These are phyloP conservation scores for Phytophthora sp. DNA, from an alignment of 352 stramenopile genomes.

Conservation along the genomic window DNA sequence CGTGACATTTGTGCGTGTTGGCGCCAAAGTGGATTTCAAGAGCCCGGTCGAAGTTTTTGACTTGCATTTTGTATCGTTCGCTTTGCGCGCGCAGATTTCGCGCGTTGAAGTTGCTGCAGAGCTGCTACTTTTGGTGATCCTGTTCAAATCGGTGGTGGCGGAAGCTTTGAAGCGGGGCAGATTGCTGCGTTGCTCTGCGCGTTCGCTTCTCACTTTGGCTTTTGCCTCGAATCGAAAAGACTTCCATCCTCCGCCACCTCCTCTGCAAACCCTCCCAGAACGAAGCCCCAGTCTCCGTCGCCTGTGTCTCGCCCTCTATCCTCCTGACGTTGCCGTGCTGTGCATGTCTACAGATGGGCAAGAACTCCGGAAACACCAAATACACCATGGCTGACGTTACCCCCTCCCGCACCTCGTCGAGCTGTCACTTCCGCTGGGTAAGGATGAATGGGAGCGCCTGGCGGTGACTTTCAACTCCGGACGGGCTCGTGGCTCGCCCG, in stretches of 20 bases:
- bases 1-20: neutral
- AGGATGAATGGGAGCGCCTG: conserved; percentile 11
- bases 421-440: neutral
- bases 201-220: too few relatives aligned
- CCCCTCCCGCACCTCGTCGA: neutral
- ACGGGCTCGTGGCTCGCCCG: neutral
- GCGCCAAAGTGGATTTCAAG: neutral
- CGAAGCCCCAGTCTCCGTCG: too few relatives aligned
- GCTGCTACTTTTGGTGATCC: too few relatives aligned
- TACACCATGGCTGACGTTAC: neutral
- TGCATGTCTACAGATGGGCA: conserved; percentile 6
- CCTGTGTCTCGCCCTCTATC: too few relatives aligned
- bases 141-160: too few relatives aligned
- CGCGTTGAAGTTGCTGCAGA: conserved; percentile 18
- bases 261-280: too few relatives aligned
- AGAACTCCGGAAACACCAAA: conserved; percentile 6
- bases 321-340: neutral
- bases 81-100: conserved; percentile 8
- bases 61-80: neutral
- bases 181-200: too few relatives aligned
- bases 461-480: neutral
- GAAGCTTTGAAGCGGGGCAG: too few relatives aligned
- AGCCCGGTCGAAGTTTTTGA: conserved; percentile 1
- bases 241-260: too few relatives aligned
- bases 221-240: too few relatives aligned